Conservation (phyloP, 148 eudicot species). For the Camellia sinensis region DNA sequence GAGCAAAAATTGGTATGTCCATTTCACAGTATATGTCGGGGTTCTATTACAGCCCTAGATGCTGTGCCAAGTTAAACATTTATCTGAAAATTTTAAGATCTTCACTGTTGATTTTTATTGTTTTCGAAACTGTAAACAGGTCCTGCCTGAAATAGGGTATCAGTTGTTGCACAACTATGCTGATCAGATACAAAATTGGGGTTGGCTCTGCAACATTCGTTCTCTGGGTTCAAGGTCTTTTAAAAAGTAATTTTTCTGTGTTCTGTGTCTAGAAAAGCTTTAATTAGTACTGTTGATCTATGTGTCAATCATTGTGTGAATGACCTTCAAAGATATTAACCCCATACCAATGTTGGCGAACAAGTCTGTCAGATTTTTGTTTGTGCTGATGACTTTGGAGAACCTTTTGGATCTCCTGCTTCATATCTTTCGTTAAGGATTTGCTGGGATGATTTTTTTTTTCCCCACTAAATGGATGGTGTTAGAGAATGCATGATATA, state of each 20-base stretch:
- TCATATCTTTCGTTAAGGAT: background rate
- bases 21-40: background rate
- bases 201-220: slow-evolving; percentile 92
- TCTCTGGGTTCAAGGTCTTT: slow-evolving; percentile 57
- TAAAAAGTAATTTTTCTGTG: slow-evolving; percentile 54
- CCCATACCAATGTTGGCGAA: background rate
- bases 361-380: too few species aligned
- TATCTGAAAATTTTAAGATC: background rate
- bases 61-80: background rate
- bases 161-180: slow-evolving; percentile 80
- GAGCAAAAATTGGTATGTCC: slow-evolving; percentile 76
- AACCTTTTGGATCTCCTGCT: too few species aligned
- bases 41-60: slow-evolving; percentile 2
- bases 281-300: background rate
- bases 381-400: too few species aligned
- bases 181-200: slow-evolving; percentile 74
- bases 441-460: too few species aligned
- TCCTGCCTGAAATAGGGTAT: slow-evolving; percentile 77
- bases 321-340: background rate
- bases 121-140: slow-evolving; percentile 37
- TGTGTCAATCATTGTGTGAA: background rate
- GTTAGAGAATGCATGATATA: background rate
- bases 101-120: background rate
- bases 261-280: background rate
- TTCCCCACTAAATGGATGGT: background rate